Conservation (phyloP, 306 rosid genomes). For the Dicorynia guianensis region DNA sequence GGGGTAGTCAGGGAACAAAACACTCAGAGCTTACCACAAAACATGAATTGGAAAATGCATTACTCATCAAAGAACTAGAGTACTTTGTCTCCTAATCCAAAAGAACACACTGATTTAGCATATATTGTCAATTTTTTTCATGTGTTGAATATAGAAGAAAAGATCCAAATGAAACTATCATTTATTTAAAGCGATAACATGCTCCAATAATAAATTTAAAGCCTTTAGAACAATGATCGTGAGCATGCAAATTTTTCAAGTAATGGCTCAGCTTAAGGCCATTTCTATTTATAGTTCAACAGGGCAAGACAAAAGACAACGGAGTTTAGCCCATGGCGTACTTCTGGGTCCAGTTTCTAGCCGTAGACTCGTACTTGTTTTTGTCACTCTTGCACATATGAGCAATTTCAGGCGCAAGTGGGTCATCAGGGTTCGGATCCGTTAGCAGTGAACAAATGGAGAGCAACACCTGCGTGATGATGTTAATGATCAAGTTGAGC, state of each 20-base stretch:
- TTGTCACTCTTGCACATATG: slow-evolving; percentile 87
- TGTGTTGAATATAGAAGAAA: slow-evolving; percentile 17
- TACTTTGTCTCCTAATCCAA: not conserved
- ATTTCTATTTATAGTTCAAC: slow-evolving; percentile 5
- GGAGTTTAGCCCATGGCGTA: slow-evolving; percentile 74
- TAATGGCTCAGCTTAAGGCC: slow-evolving; percentile 39
- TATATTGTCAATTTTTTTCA: not conserved
- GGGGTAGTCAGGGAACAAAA: not conserved
- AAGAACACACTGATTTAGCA: slow-evolving; percentile 1
- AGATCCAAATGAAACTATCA: slow-evolving; percentile 30
- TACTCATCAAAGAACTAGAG: too few species aligned
- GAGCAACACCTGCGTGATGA: slow-evolving; percentile 70
- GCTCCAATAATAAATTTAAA: slow-evolving; percentile 47
- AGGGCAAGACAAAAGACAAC: slow-evolving; percentile 7
- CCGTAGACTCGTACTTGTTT: slow-evolving; percentile 75
- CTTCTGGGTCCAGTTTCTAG: slow-evolving; percentile 94
- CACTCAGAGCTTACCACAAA: too few species aligned
- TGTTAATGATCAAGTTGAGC: slow-evolving; percentile 5
- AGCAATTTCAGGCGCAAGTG: slow-evolving; percentile 93
- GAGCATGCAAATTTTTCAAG: slow-evolving; percentile 26
- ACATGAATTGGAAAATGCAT: too few species aligned
- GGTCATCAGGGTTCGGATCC: slow-evolving; percentile 94
- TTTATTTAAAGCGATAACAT: slow-evolving; percentile 42
- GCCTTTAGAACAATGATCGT: slow-evolving; percentile 47
- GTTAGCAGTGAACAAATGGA: slow-evolving; percentile 88